Base-by-base conservation (phyloP, 2,329 filamentous ascomycete genomes). In the Zymoseptoria passerinii region DNA sequence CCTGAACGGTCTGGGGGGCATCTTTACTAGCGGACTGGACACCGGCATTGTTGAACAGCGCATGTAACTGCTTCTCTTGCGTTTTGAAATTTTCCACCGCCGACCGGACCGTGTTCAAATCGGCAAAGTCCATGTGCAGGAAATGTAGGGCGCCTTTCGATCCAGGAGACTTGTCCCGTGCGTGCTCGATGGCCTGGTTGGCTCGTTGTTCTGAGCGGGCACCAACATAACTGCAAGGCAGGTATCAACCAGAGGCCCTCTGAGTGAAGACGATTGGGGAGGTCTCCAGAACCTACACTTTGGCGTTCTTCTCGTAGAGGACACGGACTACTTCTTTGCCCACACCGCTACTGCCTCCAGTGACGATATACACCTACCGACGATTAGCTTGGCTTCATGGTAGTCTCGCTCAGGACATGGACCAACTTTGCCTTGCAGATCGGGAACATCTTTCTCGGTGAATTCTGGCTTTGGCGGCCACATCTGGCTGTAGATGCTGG, bases 201-300 rank as follows among this genome's bases (percentile, higher is more conserved):
- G 71, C 74, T 10, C 76, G 75, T 51, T 75, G 72, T 48, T 80
- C 77, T n/a, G 50, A 44, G 2, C 56, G 56, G 2, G 79, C 48
- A 16, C 48, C 48, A 23, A 49, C n/a, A 16, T 49, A 49, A 3
- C 48, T 49, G n/a, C 20, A 49, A 8, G 20, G 8, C 9, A 49
- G 4, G 48, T 1, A n/a, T 9, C 20, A 49, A 16, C n/a, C 8
- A 49, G 48, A 9, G 48, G 9, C 48, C 2, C 8, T 23, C 16
- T 9, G 78, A 16, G 75, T 78, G 52, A 83, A 74, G 69, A 79
- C 83, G 58, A 83, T 77, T 54, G 79, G 75, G 0, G 71, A 8
- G 20, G 8, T 49, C 8, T 49, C 8, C 9, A 49, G n/a, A 16
- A 16, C 48, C n/a, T 49, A 49, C 48, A 49, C 48, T 18, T 18